Conservation (phyloP, 345 rosid species). For the Citrus glauca region DNA sequence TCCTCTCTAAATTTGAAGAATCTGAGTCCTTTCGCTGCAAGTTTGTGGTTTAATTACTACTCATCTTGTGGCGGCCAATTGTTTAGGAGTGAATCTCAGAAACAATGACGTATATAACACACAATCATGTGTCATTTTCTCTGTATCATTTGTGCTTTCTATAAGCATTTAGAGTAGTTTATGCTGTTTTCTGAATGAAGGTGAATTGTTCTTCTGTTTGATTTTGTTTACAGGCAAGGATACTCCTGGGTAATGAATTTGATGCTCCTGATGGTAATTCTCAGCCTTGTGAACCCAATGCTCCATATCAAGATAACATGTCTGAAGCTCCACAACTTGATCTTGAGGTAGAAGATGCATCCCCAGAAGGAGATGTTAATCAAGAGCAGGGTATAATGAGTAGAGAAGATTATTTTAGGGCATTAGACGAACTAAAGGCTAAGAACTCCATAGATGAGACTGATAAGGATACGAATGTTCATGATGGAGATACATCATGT, state of each 20-base stretch:
- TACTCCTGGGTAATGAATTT: slow-evolving; percentile 62
- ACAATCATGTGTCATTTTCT: not conserved
- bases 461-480: slow-evolving; percentile 58
- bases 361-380: slow-evolving; percentile 23
- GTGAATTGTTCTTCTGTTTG: slow-evolving; percentile 6
- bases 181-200: not conserved
- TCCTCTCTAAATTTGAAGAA: not conserved
- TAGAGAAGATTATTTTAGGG: slow-evolving; percentile 54
- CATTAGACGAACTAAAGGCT: slow-evolving; percentile 49
- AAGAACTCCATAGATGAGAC: slow-evolving; percentile 40
- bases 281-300: slow-evolving; percentile 25
- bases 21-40: not conserved
- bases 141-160: not conserved
- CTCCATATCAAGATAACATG: slow-evolving; percentile 25
- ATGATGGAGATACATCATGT: slow-evolving; percentile 73
- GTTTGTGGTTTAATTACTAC: not conserved
- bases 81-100: not conserved
- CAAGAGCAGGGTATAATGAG: slow-evolving; percentile 28
- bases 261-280: slow-evolving; percentile 37
- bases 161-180: not conserved
- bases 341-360: slow-evolving; percentile 33
- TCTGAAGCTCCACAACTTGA: slow-evolving; percentile 29
- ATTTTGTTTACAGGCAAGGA: slow-evolving; percentile 66
- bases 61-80: not conserved
- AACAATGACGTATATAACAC: too few relatives aligned